Percentiles rank a stretch among this genome's conserved stretches.
Evolutionary conservation across 2,329 filamentous ascomycete genomes (phyloP).

Genomic region (Botrytis fragariae): DNA sequence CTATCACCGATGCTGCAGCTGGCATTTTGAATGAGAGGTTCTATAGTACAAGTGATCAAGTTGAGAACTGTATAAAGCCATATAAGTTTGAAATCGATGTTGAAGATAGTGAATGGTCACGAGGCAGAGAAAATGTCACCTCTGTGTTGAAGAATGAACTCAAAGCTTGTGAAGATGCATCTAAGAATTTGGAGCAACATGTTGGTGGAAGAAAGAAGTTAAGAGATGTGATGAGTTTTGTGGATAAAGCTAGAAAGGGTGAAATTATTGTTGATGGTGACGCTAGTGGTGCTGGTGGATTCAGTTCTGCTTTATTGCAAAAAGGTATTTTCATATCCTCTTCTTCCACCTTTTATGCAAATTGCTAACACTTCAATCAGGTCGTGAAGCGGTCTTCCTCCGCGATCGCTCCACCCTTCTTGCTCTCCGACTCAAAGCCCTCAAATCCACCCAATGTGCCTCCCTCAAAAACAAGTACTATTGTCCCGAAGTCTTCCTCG

Average conservation of each 20-base stretch:
- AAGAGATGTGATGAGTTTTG: slow-evolving; percentile 83
- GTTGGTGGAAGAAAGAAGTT: slow-evolving; percentile 83
- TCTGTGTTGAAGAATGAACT: slow-evolving; percentile 84
- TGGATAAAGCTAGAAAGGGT: slow-evolving; percentile 85
- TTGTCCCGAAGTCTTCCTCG: slow-evolving; percentile 96
- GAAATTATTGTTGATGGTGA: slow-evolving; percentile 84
- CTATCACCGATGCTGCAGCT: slow-evolving; percentile 88
- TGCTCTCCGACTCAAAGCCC: slow-evolving; percentile 81
- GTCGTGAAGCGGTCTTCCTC: slow-evolving; percentile 89
- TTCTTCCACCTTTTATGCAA: not conserved
- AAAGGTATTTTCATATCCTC: slow-evolving; percentile 59
- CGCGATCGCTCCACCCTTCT: slow-evolving; percentile 87
- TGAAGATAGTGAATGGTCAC: slow-evolving; percentile 82
- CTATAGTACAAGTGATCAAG: slow-evolving; percentile 95
- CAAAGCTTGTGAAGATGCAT: slow-evolving; percentile 74
- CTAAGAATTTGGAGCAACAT: slow-evolving; percentile 70
- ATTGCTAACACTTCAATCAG: slow-evolving; percentile 45
- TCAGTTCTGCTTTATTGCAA: slow-evolving; percentile 80
- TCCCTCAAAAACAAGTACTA: slow-evolving; percentile 87
- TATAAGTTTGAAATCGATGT: slow-evolving; percentile 98
- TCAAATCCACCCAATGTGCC: slow-evolving; percentile 88
- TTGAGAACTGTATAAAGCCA: slow-evolving; percentile 98
- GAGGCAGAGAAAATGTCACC: slow-evolving; percentile 79
- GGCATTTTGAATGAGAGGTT: slow-evolving; percentile 91
- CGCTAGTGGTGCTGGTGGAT: slow-evolving; percentile 84